phyloP scores from a whole-genome alignment of 805 yeast genomes.

The Lachancea dasiensis region DNA sequence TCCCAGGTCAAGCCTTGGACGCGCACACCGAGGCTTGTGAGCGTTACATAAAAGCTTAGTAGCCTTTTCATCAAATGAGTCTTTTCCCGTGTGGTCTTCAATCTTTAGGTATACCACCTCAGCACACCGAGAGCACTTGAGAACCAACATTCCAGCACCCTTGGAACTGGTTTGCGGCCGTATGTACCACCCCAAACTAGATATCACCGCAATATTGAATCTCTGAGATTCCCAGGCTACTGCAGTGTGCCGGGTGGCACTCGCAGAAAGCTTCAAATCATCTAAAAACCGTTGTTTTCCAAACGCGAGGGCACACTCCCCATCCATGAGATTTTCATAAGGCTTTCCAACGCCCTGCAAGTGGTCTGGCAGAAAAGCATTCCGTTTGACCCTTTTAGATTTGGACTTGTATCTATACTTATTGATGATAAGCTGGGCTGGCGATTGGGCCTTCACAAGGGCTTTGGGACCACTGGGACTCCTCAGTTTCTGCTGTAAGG shows the following conservation, averaged over 20 bases:
- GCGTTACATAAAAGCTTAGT: constrained; percentile 6
- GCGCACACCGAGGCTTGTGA: constrained; percentile 13
- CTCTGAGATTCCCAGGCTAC: constrained; percentile 18
- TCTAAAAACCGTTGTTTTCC: constrained; percentile 10
- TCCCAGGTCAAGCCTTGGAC: constrained; percentile 9
- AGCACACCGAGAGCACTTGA: constrained; percentile 14
- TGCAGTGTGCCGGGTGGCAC: constrained; percentile 8
- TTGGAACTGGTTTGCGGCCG: not conserved
- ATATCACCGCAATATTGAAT: constrained; percentile 16
- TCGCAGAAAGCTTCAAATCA: no score
- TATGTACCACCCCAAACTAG: constrained; percentile 19
- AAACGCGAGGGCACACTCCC: constrained; percentile 9
- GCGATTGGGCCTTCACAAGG: constrained; percentile 2
- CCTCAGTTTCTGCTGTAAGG: not conserved
- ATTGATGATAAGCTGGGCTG: constrained; percentile 6
- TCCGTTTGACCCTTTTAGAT: constrained; percentile 2
- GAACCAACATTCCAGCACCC: constrained; percentile 2
- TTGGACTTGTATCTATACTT: constrained; percentile 16
- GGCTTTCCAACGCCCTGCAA: constrained; percentile 6
- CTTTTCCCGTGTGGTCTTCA: no score
- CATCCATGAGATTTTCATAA: constrained; percentile 12
- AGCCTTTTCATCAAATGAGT: constrained; percentile 10
- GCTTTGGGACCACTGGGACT: not conserved
- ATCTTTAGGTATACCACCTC: constrained; percentile 10
- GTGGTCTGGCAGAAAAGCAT: constrained; percentile 10